Base-by-base conservation (phyloP, 805 yeast species). In the Candida peoriensis region DNA sequence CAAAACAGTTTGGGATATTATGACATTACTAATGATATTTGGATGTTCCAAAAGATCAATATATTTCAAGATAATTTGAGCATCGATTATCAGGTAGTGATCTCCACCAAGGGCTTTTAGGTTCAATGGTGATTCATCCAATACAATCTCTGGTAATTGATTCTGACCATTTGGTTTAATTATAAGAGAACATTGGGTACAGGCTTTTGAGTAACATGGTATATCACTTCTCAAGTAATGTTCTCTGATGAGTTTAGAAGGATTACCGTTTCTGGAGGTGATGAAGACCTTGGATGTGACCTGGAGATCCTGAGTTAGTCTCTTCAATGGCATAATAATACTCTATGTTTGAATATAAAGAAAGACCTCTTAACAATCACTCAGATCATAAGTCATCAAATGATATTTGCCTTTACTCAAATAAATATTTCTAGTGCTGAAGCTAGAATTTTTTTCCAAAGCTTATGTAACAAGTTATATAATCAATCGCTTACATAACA, bases 191-290 rank as follows among this genome's bases (percentile, higher is more conserved):
- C 99, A 93, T 23, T 51, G 55, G 8, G 61, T 51, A 60, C 98
- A 93, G 1, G 74, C 64, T 43, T 64, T 68, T 3, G 96, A 85
- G 34, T 81, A 77, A 60, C 98, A 93, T 14, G 97, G 95, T 33
- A 93, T 87, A 60, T 93, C 99, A 35, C 75, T 76, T 58, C 98
- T 73, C 38, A 93, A 65, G 55, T 93, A 93, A 59, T 90, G 98
- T 55, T 93, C 99, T 46, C 97, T 72, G 8, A 90, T 95, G 19
- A 93, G 74, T 57, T 93, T 90, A 23, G 88, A 72, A 5, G 97
- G 96, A 29, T 81, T 80, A 8, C 97, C 97, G 43, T 82, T 78
- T 50, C 93, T 72, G 2, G 96, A 85, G 49, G 96, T 67, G 37
- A 93, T 95, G 63, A 84, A 90, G 12, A 93, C 96, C 58, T 90